These are phyloP conservation scores for Boletus sp. DNA, from an alignment of 768 basidiomycete species.

Conservation along the genomic window DNA sequence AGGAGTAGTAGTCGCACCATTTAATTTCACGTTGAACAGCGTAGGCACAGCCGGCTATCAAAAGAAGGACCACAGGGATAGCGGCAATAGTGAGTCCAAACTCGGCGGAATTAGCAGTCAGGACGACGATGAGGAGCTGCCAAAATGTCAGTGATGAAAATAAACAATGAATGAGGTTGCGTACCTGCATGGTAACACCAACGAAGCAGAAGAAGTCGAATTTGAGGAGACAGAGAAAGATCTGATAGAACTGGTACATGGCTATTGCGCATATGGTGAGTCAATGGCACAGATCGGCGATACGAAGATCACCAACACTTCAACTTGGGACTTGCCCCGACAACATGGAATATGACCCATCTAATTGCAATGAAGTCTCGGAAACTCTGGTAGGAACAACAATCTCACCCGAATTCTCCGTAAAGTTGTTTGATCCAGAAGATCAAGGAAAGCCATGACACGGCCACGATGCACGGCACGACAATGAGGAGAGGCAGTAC, in stretches of 20 bases:
- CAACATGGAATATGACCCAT: conserved; percentile 90
- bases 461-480: conserved; percentile 65
- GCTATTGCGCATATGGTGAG: conserved; percentile 39
- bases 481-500: conserved; percentile 71
- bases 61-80: conserved; percentile 71
- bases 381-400: background rate
- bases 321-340: conserved; percentile 82
- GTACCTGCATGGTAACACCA: conserved; percentile 86
- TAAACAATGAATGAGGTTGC: background rate
- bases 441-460: conserved; percentile 62
- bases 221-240: conserved; percentile 84
- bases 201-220: conserved; percentile 89
- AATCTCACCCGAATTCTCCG: conserved; percentile 75
- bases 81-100: conserved; percentile 82
- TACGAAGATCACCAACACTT: conserved; percentile 53
- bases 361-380: conserved; percentile 37
- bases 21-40: conserved; percentile 82
- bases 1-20: conserved; percentile 45
- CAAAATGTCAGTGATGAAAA: background rate
- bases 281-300: background rate
- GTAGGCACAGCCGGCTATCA: conserved; percentile 62
- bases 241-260: conserved; percentile 88
- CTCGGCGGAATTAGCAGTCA: conserved; percentile 61
- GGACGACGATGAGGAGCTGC: conserved; percentile 80
- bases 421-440: conserved; percentile 73